Base-by-base conservation (phyloP, 1,139 yeast species). In the Yamadazyma aaseri region DNA sequence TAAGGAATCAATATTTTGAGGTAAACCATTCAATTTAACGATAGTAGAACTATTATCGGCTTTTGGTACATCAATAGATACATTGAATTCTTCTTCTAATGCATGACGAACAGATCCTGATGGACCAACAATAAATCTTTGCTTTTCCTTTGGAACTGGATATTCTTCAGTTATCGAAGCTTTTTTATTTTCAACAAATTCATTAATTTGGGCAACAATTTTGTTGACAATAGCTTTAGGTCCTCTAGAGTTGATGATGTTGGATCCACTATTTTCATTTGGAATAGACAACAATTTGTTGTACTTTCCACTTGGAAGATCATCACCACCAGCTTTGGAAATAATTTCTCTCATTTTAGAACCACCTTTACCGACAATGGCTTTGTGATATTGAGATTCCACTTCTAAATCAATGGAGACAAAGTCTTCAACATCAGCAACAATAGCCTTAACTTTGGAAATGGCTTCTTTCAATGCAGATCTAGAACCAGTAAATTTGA, bases 361-460 rank as follows among this genome's bases (percentile, higher is more conserved):
- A 36, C 97, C 97, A 41, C 81, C 81, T 38, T 81, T 76, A 28
- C 98, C 98, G 50, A 90, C 79, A 49, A 92, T 71, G 42, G 74
- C 76, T 53, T 82, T 83, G 60, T 85, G 94, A 65, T 79, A 83
- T 56, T 84, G 79, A 36, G 86, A 83, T 49, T 85, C 84, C 40
- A 94, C 89, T 16, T 74, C 76, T 38, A 92, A 54, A 17, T 79
- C 68, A 41, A 74, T 75, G 21, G 81, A 73, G 26, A 78, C 72
- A 40, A 71, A 71, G 62, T 86, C 87, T 44, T 82, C 79, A 35
- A 81, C 70, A 47, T 84, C 87, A 28, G 72, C 69, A 34, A 86
- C 76, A 47, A 89, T 77, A 16, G 65, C 76, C 40, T 74, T 65
- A 48, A 94, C 81, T 51, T 73, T 75, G 23, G 70, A 63, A 39